Base-by-base conservation (phyloP, 1,284 basidiomycete genomes). In the Pholiota adiposa region DNA sequence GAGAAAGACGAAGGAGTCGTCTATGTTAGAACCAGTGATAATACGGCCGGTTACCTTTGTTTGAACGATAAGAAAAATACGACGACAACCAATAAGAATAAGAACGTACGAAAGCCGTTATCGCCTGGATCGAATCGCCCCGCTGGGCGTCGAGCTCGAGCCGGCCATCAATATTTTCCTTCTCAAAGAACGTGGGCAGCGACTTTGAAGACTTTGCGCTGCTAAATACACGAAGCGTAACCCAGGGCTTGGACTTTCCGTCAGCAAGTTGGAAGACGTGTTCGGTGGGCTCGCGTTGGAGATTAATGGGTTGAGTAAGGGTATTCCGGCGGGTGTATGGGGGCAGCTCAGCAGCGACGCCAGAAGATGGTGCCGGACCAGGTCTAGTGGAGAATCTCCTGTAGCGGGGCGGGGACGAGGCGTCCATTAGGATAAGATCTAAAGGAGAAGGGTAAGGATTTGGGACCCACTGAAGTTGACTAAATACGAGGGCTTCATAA, bases 161-260 rank as follows among this genome's bases (percentile, higher is more conserved):
- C 36, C 68, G 72, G 43, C 78, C 79, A 54, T 71, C 79, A 67
- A 82, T 77, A 54, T 77, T 76, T 67, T 81, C 79, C 71, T 79
- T 81, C 72, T 82, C 80, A 65, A 77, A 78, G 66, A 78, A 80
- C 21, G 78, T 80, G 11, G 80, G 79, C 25, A 80, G 67, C 51
- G 78, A 79, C 58, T 76, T 77, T 14, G 76, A 69, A 5, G 80
- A 81, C 65, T 79, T 80, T 11, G 80, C 80, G 62, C 79, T 80
- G 72, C 80, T 82, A 66, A 68, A 72, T 58, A 82, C 70, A 54
- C 74, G 77, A 52, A 82, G 74, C 43, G 75, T 75, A 50, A 76
- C 72, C 75, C 75, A 79, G 54, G 78, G 74, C 51, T 69, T 73
- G 54, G 69, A 70, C 61, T 77, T 79, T 48, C 74, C 72, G 50